Base-by-base conservation (phyloP, 208 protist genomes). In the Dictyostelium gargantuum region DNA sequence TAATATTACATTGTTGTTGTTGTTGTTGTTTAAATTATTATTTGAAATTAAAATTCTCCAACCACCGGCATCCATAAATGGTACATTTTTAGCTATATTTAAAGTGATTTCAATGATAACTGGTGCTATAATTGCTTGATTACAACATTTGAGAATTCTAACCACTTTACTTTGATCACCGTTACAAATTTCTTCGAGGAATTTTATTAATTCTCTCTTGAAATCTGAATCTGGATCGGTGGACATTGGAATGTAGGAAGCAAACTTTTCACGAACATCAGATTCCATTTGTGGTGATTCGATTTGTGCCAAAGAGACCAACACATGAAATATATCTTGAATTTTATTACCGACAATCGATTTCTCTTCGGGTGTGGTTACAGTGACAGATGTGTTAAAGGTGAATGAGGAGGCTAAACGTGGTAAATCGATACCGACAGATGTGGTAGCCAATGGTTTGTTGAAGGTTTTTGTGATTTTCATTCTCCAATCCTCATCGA, bases 31-130 rank as follows among this genome's bases (percentile, higher is more conserved):
- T n/a, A 26, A 44, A 73, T 73, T 73, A 17, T 48, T 75, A 46
- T 75, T 44, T 81, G n/a, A 46, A 81, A 81, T 81, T 23, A 63
- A 40, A 52, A 92, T 92, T 61, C 75, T 63, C 86, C 86, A 92
- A 74, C 58, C 75, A 84, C 86, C 86, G 26, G 50, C 75, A 50
- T 92, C 86, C 75, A 84, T 92, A 13, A 92, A 92, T 40, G 50
- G 86, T 19, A 76, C 13, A 50, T 35, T 38, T 35, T 73, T 80
- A 26, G 74, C 75, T 42, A 92, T 61, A 42, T 84, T 92, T 6
- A 92, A 32, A 58, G 86, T 92, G 11, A 92, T 38, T 81, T 92
- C 86, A 19, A 92, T 92, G 44, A 92, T 68, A 8, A 77, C 86
- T 0, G 86, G 86, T 11, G 86, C 86, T 32, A 92, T 92, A 17